A percentile compares a stretch with the other conserved stretches of the same genome.
These are phyloP conservation scores for Camptophora hylomeconis DNA, from an alignment of 2,329 filamentous ascomycete genomes.

Conservation along the genomic window DNA sequence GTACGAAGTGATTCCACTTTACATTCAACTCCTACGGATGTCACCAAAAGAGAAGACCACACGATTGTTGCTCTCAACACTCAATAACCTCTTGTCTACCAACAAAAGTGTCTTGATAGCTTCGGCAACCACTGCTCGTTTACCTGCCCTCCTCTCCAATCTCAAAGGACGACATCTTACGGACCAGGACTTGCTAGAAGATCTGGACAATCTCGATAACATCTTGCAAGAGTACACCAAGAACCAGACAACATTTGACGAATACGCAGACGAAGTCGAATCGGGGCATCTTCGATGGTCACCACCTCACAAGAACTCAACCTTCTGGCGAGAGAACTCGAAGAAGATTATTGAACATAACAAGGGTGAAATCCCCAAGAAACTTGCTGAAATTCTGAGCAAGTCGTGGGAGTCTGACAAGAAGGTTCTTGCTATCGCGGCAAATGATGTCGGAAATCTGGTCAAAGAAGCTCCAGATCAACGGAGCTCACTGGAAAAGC, in stretches of 20 bases:
- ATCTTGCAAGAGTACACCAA: conserved; percentile 78
- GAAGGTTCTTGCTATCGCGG: conserved; percentile 78
- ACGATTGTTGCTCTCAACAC: conserved; percentile 73
- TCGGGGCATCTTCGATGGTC: conserved; percentile 86
- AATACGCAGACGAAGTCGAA: conserved; percentile 68
- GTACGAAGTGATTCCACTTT: conserved; percentile 81
- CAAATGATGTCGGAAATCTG: conserved; percentile 79
- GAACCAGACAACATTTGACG: conserved; percentile 53
- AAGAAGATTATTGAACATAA: conserved; percentile 73
- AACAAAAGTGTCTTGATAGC: conserved; percentile 60
- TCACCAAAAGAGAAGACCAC: conserved; percentile 98
- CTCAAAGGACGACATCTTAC: conserved; percentile 40
- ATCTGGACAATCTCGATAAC: conserved; percentile 36
- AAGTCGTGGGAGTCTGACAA: conserved; percentile 76
- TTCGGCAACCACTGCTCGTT: conserved; percentile 70
- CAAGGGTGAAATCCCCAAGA: conserved; percentile 63
- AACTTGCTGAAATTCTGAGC: conserved; percentile 73
- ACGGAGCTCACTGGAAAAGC: conserved; percentile 63
- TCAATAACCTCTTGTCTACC: conserved; percentile 72
- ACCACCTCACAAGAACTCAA: conserved; percentile 71
- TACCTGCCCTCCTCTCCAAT: conserved; percentile 51
- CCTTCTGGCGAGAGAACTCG: conserved; percentile 88
- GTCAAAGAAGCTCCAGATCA: conserved; percentile 85
- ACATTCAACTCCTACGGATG: conserved; percentile 79
- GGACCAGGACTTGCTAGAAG: conserved; percentile 36